Evolutionary conservation across 2,329 filamentous ascomycete genomes (phyloP).

Genomic region (Aschersonia sp.): DNA sequence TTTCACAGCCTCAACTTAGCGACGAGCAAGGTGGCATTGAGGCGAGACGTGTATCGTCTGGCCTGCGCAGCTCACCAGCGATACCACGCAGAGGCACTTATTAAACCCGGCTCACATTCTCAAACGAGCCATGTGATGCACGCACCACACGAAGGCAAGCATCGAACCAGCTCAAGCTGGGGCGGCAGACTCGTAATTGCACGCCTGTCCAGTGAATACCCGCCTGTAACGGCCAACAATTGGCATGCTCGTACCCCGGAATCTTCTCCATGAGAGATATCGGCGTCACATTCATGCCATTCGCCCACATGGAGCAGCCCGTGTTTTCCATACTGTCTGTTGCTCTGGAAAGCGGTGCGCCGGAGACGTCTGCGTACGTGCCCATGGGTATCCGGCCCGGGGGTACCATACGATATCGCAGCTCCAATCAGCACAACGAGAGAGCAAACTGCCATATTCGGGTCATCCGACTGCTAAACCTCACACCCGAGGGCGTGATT

Average conservation of each 20-base stretch:
- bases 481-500: too few species aligned
- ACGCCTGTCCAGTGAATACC: background rate
- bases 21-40: background rate
- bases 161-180: too few species aligned
- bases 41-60: background rate
- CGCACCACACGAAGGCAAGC: background rate
- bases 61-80: background rate
- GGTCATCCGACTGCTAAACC: too few species aligned
- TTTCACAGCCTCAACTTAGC: background rate
- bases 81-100: background rate
- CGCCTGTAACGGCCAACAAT: background rate
- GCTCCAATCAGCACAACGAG: too few species aligned
- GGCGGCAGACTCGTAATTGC: background rate
- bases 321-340: background rate
- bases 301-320: background rate
- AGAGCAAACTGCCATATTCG: too few species aligned
- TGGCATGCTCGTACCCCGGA: background rate
- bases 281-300: background rate
- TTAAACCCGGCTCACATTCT: background rate
- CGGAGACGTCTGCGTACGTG: background rate
- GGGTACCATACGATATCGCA: too few species aligned
- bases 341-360: too few species aligned
- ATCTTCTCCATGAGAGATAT: background rate
- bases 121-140: background rate
- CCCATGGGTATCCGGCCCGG: background rate